Percentiles rank a stretch among this genome's conserved stretches.
phyloP scores from a whole-genome alignment of 352 stramenopile genomes.

The Globisporangium yorkense region DNA sequence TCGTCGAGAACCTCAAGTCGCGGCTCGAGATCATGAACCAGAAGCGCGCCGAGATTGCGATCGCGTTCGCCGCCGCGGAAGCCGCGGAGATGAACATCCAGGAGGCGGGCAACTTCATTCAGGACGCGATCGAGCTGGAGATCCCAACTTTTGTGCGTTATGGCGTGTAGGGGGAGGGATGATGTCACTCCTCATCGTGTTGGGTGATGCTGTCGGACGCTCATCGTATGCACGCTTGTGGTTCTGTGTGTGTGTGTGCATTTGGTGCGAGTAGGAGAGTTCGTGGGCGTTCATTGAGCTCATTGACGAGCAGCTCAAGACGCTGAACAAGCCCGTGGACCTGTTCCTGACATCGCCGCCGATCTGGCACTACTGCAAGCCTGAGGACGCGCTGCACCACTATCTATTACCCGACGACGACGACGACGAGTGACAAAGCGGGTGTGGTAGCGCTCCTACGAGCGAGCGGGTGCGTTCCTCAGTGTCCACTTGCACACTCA shows the following conservation, averaged over 20 bases:
- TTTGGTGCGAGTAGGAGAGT: conserved; percentile 43
- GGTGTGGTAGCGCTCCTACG: not conserved
- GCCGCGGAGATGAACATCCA: conserved; percentile 77
- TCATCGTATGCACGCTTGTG: not conserved
- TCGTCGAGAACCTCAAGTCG: conserved; percentile 78
- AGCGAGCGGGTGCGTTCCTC: not conserved
- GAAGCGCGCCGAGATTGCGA: conserved; percentile 70
- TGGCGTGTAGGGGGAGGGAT: not conserved
- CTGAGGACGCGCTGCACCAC: conserved; percentile 68
- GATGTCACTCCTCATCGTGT: not conserved
- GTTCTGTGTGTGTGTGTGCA: not conserved
- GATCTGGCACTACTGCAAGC: conserved; percentile 84
- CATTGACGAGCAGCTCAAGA: conserved; percentile 64
- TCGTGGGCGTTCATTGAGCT: conserved; percentile 76
- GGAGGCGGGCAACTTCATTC: conserved; percentile 73
- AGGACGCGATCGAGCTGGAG: conserved; percentile 78
- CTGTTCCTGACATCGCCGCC: conserved; percentile 65
- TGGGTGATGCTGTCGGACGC: no score
- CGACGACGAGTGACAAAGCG: conserved; percentile 36
- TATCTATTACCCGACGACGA: conserved; percentile 74
- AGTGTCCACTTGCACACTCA: no score
- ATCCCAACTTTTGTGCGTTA: conserved; percentile 25
- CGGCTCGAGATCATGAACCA: conserved; percentile 85
- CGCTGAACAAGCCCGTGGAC: conserved; percentile 54
- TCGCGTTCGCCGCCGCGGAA: conserved; percentile 64